phyloP scores from a whole-genome alignment of 257 asterid genomes.

The Galeopsis tetrahit region DNA sequence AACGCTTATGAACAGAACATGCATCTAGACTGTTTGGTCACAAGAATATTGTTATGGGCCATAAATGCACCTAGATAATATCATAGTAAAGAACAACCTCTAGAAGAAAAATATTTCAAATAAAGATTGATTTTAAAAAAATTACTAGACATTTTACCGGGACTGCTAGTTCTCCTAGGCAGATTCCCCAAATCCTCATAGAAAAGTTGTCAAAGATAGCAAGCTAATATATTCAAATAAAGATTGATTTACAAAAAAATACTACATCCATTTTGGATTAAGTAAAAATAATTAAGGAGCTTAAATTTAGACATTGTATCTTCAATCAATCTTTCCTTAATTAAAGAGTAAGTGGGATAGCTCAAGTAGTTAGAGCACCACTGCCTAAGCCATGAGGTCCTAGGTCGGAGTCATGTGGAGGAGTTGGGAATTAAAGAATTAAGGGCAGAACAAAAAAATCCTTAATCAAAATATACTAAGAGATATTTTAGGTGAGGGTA shows the following conservation, averaged over 20 bases:
- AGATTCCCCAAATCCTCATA: not conserved
- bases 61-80: not conserved
- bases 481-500: too few species aligned
- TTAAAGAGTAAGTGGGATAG: too few species aligned
- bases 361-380: too few species aligned
- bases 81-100: slow-evolving; percentile 11
- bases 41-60: not conserved
- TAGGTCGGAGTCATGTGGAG: too few species aligned
- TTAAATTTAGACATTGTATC: too few species aligned
- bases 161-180: not conserved
- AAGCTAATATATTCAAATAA: slow-evolving; percentile 25
- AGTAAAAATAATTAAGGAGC: too few species aligned
- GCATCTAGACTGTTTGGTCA: not conserved
- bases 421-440: too few species aligned
- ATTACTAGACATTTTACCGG: slow-evolving; percentile 1
- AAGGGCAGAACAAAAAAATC: too few species aligned
- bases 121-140: not conserved
- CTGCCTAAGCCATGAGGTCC: too few species aligned
- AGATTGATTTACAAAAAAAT: not conserved
- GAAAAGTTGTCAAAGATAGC: slow-evolving; percentile 1
- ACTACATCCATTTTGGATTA: too few species aligned
- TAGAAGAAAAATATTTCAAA: not conserved
- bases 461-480: too few species aligned
- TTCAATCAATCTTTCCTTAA: too few species aligned
- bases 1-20: not conserved